Base-by-base conservation (phyloP, 495 filamentous ascomycete species). In the Daldinia decipiens region DNA sequence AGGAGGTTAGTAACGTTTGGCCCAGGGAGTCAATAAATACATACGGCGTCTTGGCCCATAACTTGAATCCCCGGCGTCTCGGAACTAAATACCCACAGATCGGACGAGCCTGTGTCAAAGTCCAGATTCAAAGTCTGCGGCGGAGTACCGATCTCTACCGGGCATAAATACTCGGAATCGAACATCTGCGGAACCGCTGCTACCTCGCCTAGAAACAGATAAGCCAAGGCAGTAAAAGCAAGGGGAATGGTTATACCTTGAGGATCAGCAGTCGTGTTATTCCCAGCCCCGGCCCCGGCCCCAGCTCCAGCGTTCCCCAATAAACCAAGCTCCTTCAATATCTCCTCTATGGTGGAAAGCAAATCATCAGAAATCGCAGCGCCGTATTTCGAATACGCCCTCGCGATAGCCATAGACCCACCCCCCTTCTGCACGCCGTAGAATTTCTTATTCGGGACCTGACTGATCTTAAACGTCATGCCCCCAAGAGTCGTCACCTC, bases 51-150 rank as follows among this genome's bases (percentile, higher is more conserved):
- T 65, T 80, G 91, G 45, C 89, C 90, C 38, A 74, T 72, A 47
- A 84, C 79, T 75, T 88, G 77, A 55, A 51, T 78, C 62, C 5
- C 58, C 39, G 63, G 77, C 40, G 67, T 85, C 62, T 65, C 87
- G 79, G 56, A 89, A 79, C 77, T 81, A 69, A 82, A 81, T 38
- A 87, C 91, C 80, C 88, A 93, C 81, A 94, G 82, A 83, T 93
- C 92, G 12, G 88, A 85, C 36, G 89, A 92, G 8, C 90, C 92
- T 27, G 91, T 93, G 79, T 94, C 92, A 59, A 93, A 92, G 75
- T 93, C 87, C 52, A 94, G 79, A 39, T 79, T 89, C 69, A 94
- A 72, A 3, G 79, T 89, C 82, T 94, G 91, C 7, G 85, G 82
- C 26, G 92, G 92, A 5, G 89, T 91, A 7, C 92, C 92, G 74